Base-by-base conservation (phyloP, 495 filamentous ascomycete genomes). In the Penicillium silybi region DNA sequence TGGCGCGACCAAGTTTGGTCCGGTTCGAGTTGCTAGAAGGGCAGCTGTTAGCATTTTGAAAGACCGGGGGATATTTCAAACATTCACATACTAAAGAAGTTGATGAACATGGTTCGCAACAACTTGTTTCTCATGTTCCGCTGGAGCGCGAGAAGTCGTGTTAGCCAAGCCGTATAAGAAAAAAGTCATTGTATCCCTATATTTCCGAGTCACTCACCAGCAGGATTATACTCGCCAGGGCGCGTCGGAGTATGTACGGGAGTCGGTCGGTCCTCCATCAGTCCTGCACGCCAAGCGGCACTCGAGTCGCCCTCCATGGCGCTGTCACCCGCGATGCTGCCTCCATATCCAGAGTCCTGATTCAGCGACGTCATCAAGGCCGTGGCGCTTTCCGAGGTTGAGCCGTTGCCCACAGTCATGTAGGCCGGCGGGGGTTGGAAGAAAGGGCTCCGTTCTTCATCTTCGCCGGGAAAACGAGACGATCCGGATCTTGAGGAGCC, bases 281-380 rank as follows among this genome's bases (percentile, higher is more conserved):
- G 62, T 26, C 80, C 80, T 15, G 83, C 75, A 64, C 83, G 76
- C 79, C 81, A 84, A 41, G 57, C 55, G 17, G 56, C 59, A 27
- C 60, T 66, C 26, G 58, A 68, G 51, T 81, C 77, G 42, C 68
- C 75, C 35, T 72, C 80, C 41, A 73, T 53, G 32, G 67, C 62
- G 39, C 73, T 76, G 8, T 76, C 82, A 51, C 74, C 80, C 22
- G 70, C 64, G 26, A 85, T 67, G 60, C 89, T 96, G 13, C 87
- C 87, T 41, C 89, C 92, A 63, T 97, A 97, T 13, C 93, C 93
- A 17, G 91, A 96, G 61, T 97, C 93, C 42, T 85, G 74, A 49
- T 96, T 88, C 26, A 95, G 64, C 39, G 84, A 74, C 65, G 81
- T 67, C 75, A 86, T 76, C 74, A 95, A 61, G 70, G 81, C 74